These are phyloP conservation scores for Fusarium nurragi DNA, from an alignment of 2,329 filamentous ascomycete genomes.

Conservation along the genomic window DNA sequence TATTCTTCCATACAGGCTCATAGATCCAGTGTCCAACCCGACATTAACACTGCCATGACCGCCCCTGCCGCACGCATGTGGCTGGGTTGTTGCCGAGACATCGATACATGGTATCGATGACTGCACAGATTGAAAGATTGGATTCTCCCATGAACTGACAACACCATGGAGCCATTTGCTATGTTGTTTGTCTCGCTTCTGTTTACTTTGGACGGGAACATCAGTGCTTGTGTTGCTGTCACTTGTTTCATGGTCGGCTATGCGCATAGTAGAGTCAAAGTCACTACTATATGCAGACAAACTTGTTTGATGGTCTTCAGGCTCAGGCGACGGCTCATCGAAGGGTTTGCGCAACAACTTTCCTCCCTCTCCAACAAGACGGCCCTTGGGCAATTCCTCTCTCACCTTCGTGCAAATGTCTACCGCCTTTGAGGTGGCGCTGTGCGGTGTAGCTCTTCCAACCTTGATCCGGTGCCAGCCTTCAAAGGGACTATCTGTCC, in stretches of 20 bases:
- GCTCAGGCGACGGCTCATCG: slow-evolving; percentile 45
- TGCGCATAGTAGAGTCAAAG: neutral
- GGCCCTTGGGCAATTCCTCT: neutral
- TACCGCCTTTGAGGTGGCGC: neutral
- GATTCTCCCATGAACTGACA: slow-evolving; percentile 76
- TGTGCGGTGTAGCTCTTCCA: slow-evolving; percentile 31
- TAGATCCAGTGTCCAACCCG: slow-evolving; percentile 45
- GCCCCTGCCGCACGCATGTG: slow-evolving; percentile 2
- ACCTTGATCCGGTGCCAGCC: slow-evolving; percentile 52
- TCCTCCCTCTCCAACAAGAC: slow-evolving; percentile 54
- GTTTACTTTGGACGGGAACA: neutral
- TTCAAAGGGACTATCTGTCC: slow-evolving; percentile 46
- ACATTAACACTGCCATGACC: slow-evolving; percentile 28
- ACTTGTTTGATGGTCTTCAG: neutral
- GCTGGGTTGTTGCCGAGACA: slow-evolving; percentile 2
- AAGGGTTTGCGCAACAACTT: slow-evolving; percentile 58
- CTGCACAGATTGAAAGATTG: slow-evolving; percentile 70
- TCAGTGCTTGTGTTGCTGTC: neutral
- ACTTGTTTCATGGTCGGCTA: neutral
- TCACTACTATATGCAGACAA: neutral
- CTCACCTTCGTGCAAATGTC: slow-evolving; percentile 5
- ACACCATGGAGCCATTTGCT: slow-evolving; percentile 68
- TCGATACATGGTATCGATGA: slow-evolving; percentile 55
- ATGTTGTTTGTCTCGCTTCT: slow-evolving; percentile 19
- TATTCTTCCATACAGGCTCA: slow-evolving; percentile 57